Percentiles rank a stretch among this genome's conserved stretches.
Evolutionary conservation across 805 yeast species (phyloP).

Genomic region (Starmerella powellii): DNA sequence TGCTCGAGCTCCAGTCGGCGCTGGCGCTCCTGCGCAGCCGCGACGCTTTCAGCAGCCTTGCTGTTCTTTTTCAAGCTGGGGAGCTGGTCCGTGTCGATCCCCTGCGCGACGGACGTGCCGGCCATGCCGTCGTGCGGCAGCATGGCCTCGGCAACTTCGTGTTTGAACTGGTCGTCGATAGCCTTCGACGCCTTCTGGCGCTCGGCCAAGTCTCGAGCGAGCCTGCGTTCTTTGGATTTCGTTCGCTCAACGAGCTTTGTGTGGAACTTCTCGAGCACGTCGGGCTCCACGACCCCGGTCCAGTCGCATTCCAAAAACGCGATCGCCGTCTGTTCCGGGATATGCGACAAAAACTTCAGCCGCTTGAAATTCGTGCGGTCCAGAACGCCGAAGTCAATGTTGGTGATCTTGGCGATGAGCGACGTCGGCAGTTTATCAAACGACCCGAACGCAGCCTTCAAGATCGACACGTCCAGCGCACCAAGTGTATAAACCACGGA

Average conservation of each 20-base stretch:
- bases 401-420: constrained; percentile 52
- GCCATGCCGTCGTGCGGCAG: constrained; percentile 9
- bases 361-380: constrained; percentile 39
- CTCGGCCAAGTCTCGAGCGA: constrained; percentile 24
- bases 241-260: constrained; percentile 23
- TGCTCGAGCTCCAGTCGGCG: constrained; percentile 17
- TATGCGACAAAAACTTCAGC: constrained; percentile 63
- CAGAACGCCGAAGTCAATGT: constrained; percentile 54
- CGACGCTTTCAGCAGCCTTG: constrained; percentile 7
- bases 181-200: constrained; percentile 27
- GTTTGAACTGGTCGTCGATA: constrained; percentile 30
- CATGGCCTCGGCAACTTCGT: constrained; percentile 23
- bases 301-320: constrained; percentile 82
- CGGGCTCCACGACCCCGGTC: constrained; percentile 34
- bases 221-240: constrained; percentile 19
- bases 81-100: constrained; percentile 16
- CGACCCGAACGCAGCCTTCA: constrained; percentile 47
- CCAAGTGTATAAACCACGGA: constrained; percentile 57
- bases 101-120: background rate
- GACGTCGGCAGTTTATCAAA: constrained; percentile 60
- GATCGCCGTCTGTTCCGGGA: constrained; percentile 75
- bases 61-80: constrained; percentile 18
- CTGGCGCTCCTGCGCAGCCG: constrained; percentile 12
- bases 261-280: constrained; percentile 22
- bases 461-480: constrained; percentile 64